Base-by-base conservation (phyloP, 2,329 filamentous ascomycete genomes). In the Aspergillus sp. region DNA sequence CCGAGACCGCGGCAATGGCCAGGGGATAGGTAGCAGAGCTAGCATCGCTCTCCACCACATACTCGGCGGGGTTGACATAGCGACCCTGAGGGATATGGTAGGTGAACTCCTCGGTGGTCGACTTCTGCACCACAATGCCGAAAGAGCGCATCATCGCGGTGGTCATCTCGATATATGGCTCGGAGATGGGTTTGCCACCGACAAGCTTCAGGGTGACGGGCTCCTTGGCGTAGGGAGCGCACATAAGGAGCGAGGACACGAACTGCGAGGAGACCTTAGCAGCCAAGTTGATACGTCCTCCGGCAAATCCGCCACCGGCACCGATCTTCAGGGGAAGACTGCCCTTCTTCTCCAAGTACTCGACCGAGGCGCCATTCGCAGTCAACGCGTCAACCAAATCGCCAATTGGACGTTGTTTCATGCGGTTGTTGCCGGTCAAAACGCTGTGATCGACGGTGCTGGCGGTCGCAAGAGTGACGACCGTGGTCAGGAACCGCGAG, bases 251-350 rank as follows among this genome's bases (percentile, higher is more conserved):
- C 1, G 93, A 96, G 0, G 94, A 97, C 35, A 99, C 94, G 67
- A 97, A 99, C 74, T 99, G 94, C n/a, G 94, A 97, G 8, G 94
- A 99, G 14, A 97, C 88, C 40, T 94, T 97, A 1, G 94, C 94
- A 10, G 92, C 90, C 51, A 99, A 81, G 68, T 95, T 89, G 62
- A 99, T 96, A 24, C 88, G 80, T 35, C 94, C 94, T 50, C 92
- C 93, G 44, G 85, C 83, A 60, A 96, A 87, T 3, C 92, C 93
- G 45, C 86, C 87, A 20, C 88, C 88, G 43, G 94, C 91, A 56
- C 87, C 82, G 47, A 99, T 87, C 53, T 86, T 84, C 11, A 99
- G 76, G 0, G 94, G 94, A 40, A 99, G 78, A 68, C 92, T 95
- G 58, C 88, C 84, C 58, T 90, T 82, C 59, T 86, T 87, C 65